Evolutionary conservation across 495 filamentous ascomycete species (phyloP), one percentile per base, ranked within the genome.

Genomic region (Xylaria venustula): DNA sequence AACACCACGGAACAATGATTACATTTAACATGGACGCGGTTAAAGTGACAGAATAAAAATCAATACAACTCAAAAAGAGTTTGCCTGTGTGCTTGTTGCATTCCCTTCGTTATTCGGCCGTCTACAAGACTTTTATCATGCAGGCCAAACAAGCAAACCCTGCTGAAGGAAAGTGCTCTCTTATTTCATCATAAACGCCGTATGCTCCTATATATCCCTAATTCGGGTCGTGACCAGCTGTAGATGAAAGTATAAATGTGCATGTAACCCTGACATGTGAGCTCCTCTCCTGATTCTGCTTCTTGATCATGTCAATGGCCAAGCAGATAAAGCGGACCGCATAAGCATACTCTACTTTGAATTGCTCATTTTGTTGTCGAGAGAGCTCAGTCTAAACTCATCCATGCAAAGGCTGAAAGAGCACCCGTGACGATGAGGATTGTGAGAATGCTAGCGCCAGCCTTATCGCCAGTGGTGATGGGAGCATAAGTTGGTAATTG

Each of bases 401-500:
- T 81, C 79, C 79, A 81, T 20, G 69, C 72, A 60, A 79, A 78
- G 23, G 71, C 73, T 4, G 75, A 74, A 6, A 75, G 64, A 4
- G 71, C 68, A 20, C 67, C 65, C 0, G 64, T 65, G 49, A 79
- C 54, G n/a, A 83, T 52, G 63, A 77, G 11, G 17, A 83, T 71
- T 12, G 89, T 90, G 61, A 91, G 44, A 50, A 91, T 81, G 1
- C 80, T 80, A 3, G 88, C 89, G 7, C 87, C 89, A 5, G 85
- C 87, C 68, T 78, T 84, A 65, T 91, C 89, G 22, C 69, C 81
- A 26, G 73, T 79, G 2, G 82, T 86, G 42, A 88, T 78, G 26
- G 75, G 68, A 20, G 48, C 53, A 49, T 60, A 63, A 7, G 58
- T 65, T n/a, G 57, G 64, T 52, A 64, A 37, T 5, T 56, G 45